These are phyloP conservation scores for Colletotrichum noveboracense DNA, from an alignment of 2,329 filamentous ascomycete genomes.

Conservation along the genomic window DNA sequence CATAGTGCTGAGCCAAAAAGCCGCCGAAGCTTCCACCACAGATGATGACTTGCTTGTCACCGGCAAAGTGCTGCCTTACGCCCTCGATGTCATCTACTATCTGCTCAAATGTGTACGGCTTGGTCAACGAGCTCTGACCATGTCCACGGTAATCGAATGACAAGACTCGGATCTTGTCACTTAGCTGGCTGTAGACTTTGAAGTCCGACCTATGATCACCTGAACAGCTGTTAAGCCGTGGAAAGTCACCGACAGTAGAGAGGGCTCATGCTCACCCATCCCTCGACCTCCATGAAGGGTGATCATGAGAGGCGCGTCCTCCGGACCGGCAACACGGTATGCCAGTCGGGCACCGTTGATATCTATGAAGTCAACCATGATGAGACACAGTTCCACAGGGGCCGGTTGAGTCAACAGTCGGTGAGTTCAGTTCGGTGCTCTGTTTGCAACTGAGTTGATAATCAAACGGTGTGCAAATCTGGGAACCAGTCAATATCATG, in stretches of 20 bases:
- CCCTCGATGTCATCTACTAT: constrained; percentile 41
- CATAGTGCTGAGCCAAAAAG: constrained; percentile 42
- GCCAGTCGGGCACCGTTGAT: constrained; percentile 39
- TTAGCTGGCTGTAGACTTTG: constrained; percentile 33
- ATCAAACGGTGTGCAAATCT: neutral
- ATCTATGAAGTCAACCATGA: constrained; percentile 27
- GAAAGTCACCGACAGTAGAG: fast-evolving
- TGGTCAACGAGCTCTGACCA: constrained; percentile 36
- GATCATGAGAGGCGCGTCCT: constrained; percentile 36
- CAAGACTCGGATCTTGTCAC: constrained; percentile 32
- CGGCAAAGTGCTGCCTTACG: constrained; percentile 33
- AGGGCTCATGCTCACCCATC: constrained; percentile 28
- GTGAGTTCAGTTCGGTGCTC: neutral
- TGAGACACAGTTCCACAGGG: fast-evolving
- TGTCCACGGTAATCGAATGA: constrained; percentile 43
- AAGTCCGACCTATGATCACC: constrained; percentile 39
- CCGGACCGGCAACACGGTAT: constrained; percentile 34
- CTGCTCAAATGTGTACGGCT: constrained; percentile 39
- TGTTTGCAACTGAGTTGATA: fast-evolving
- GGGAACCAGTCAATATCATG: neutral
- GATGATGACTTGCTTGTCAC: constrained; percentile 31
- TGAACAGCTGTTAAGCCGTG: constrained; percentile 2
- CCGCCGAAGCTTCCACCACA: constrained; percentile 45
- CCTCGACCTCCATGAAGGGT: constrained; percentile 42
- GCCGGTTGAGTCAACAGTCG: neutral